Evolutionary conservation across 2,329 filamentous ascomycete species (phyloP), one percentile per base, ranked within the genome.

Genomic region (Cryphonectria radicalis): DNA sequence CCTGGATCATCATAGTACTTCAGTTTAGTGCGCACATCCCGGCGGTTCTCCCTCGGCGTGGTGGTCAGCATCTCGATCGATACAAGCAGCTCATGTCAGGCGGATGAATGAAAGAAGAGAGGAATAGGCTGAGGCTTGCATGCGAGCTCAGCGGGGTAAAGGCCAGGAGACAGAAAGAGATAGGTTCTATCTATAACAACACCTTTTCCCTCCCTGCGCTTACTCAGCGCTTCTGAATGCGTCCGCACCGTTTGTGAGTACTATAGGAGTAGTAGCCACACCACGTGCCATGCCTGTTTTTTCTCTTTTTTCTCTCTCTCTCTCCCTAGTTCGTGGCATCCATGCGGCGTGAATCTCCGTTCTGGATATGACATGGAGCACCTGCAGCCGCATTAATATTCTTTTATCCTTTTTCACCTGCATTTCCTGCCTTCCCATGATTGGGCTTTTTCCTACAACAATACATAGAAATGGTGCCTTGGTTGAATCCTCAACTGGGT

Each of bases 1-100:
- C 46, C 46, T 19, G 70, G 70, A 19, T 69, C 68, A 35, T 69
- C 68, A 53, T 72, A 72, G 60, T 72, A 72, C 17, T 67, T 72
- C 55, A 72, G 13, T 28, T 50, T 57, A 1, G 69, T 68, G 6
- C 59, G 55, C 59, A 70, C 65, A 59, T 70, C 59, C 25, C 55
- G 55, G 55, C 28, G 55, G 14, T 7, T 19, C 55, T 59, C 28
- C 17, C 28, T 19, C 28, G 28, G 55, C 17, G 14, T 35, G 13
- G 28, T 32, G 13, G 28, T 32, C 55, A 25, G 53, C 53, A 57
- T 57, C 25, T 28, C 53, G n/a, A 28, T 55, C n/a, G n/a, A 55
- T 55, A 53, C 6, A 46, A 17, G 43, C 17, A 46, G 17, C 43
- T 46, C 43, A 46, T 46, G 22, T 53, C 46, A 6, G 19, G 22